A percentile compares a stretch with the other conserved stretches of the same genome.
Conservation (phyloP, 768 basidiomycete species). For the Zangia roseola region DNA sequence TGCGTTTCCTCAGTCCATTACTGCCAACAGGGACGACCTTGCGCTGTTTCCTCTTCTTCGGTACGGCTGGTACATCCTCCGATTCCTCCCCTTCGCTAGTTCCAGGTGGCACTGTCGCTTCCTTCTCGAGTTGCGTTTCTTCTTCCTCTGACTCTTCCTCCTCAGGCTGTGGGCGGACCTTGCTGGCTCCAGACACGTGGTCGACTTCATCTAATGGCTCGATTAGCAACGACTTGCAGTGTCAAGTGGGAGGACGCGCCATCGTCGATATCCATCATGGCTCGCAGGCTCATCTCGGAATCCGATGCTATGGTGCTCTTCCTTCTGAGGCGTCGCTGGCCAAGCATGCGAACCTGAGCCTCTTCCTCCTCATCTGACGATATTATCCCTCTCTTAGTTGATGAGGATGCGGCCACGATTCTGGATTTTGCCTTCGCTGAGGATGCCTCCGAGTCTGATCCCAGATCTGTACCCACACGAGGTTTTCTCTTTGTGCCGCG, state of each 20-base stretch:
- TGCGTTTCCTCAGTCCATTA: slow-evolving; percentile 76
- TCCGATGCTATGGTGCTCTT: slow-evolving; percentile 42
- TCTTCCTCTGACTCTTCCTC: slow-evolving; percentile 26
- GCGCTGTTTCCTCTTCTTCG: slow-evolving; percentile 46
- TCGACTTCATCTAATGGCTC: slow-evolving; percentile 23
- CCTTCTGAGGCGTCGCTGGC: slow-evolving; percentile 27
- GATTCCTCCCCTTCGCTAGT: slow-evolving; percentile 30
- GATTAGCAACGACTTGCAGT: slow-evolving; percentile 12
- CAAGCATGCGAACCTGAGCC: slow-evolving; percentile 14
- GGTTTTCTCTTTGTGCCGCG: slow-evolving; percentile 47
- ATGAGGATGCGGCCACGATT: slow-evolving; percentile 2
- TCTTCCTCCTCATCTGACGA: slow-evolving; percentile 56
- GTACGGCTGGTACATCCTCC: slow-evolving; percentile 32
- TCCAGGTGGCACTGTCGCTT: slow-evolving; percentile 26
- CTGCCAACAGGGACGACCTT: slow-evolving; percentile 69
- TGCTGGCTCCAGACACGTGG: slow-evolving; percentile 16
- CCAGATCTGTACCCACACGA: slow-evolving; percentile 16
- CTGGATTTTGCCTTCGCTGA: slow-evolving; percentile 10
- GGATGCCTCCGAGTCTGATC: slow-evolving; percentile 23
- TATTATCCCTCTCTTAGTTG: slow-evolving; percentile 47
- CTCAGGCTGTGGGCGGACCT: slow-evolving; percentile 15
- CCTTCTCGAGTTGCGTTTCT: slow-evolving; percentile 33
- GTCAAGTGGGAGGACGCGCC: slow-evolving; percentile 41
- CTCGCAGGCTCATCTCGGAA: slow-evolving; percentile 44
- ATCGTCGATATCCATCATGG: slow-evolving; percentile 79